These are phyloP conservation scores for Exophiala oligosperma DNA, from an alignment of 2,329 filamentous ascomycete genomes.

Conservation along the genomic window DNA sequence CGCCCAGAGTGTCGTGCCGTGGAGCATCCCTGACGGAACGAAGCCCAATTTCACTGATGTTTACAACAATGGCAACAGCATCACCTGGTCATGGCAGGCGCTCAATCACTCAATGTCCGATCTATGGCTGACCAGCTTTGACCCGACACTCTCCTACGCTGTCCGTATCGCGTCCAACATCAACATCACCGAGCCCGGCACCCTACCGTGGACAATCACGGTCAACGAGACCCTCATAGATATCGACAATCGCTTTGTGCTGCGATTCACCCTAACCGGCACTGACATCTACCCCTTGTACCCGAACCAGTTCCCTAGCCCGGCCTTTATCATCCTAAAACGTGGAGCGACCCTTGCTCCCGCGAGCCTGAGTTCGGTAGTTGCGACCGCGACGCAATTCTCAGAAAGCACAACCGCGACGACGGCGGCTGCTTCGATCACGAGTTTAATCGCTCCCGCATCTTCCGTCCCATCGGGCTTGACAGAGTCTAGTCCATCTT, in stretches of 20 bases:
- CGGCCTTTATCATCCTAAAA: background rate
- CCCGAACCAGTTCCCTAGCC: conserved; percentile 3
- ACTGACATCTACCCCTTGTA: background rate
- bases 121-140: conserved; percentile 4
- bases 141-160: conserved; percentile 1
- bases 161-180: conserved; percentile 7
- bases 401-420: background rate
- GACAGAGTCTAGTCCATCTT: too few relatives aligned
- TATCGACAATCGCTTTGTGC: background rate
- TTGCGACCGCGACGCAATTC: background rate
- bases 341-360: background rate
- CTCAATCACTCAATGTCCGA: conserved; percentile 7
- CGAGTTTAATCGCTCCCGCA: too few relatives aligned
- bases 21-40: conserved; percentile 1
- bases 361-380: background rate
- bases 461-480: too few relatives aligned
- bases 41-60: conserved; percentile 1
- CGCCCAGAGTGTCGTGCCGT: background rate
- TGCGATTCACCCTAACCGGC: conserved; percentile 3
- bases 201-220: conserved; percentile 6
- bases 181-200: conserved; percentile 3
- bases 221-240: background rate
- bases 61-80: conserved; percentile 5
- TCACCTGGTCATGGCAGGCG: conserved; percentile 3
- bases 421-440: background rate